phyloP scores from a whole-genome alignment of 768 basidiomycete species.

The Punctularia strigosozonata region DNA sequence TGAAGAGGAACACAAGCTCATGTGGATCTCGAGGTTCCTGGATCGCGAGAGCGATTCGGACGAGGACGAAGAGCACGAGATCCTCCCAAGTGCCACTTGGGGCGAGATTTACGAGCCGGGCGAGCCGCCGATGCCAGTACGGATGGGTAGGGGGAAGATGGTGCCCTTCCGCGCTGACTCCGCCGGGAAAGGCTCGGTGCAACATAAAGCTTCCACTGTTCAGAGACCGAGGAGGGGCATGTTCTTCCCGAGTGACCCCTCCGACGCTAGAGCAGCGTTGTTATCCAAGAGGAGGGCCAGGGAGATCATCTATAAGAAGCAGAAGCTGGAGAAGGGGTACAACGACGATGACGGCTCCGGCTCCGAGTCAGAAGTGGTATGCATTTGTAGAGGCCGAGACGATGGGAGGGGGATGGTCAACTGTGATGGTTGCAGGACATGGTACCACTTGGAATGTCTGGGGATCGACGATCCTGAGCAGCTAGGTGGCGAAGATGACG shows the following conservation, averaged over 20 bases:
- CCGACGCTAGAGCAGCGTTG: slow-evolving; percentile 64
- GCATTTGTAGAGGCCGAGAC: slow-evolving; percentile 55
- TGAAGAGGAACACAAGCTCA: slow-evolving; percentile 48
- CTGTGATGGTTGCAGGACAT: slow-evolving; percentile 68
- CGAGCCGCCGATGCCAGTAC: slow-evolving; percentile 19
- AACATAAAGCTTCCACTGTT: too few relatives aligned
- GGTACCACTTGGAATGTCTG: slow-evolving; percentile 77
- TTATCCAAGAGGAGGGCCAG: slow-evolving; percentile 61
- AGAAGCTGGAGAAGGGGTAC: slow-evolving; percentile 19
- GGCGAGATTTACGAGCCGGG: slow-evolving; percentile 18
- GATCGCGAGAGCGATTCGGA: slow-evolving; percentile 58
- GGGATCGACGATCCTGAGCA: slow-evolving; percentile 54
- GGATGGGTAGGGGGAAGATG: slow-evolving; percentile 47
- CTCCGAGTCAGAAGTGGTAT: slow-evolving; percentile 43
- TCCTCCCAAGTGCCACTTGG: slow-evolving; percentile 19
- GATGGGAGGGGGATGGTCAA: slow-evolving; percentile 73
- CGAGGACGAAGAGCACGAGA: slow-evolving; percentile 20
- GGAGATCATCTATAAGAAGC: slow-evolving; percentile 35
- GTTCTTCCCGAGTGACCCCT: slow-evolving; percentile 53
- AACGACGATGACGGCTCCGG: slow-evolving; percentile 28
- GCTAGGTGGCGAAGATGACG: slow-evolving; percentile 66
- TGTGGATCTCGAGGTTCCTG: slow-evolving; percentile 59
- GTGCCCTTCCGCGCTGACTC: slow-evolving; percentile 38
- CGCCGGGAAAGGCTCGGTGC: slow-evolving; percentile 11
- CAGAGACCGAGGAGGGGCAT: too few relatives aligned